Evolutionary conservation across 768 basidiomycete genomes (phyloP), one percentile per base, ranked within the genome.

Genomic region (Boletus subparvulus): DNA sequence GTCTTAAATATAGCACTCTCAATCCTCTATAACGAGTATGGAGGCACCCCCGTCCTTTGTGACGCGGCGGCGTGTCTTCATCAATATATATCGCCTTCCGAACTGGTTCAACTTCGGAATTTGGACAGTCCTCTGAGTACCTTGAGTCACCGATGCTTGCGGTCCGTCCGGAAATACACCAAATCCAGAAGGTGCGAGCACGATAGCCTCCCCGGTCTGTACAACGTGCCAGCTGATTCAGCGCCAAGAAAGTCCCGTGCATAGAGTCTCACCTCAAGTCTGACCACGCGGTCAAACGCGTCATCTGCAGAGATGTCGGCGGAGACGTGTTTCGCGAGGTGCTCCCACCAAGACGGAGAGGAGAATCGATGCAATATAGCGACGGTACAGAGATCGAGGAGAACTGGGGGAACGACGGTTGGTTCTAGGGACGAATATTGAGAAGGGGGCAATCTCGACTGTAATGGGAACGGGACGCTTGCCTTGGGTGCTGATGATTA

Each of bases 401-500:
- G 69, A 0, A 84, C 82, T 0, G 86, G 78, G 4, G 88, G 87
- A 1, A 90, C 80, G 6, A 88, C 83, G 0, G 87, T 90, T 0
- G 89, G 89, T 57, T 90, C 86, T 90, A 61, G 47, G 32, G 11
- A 65, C 3, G 52, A 21, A 17, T 7, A 17, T 51, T 7, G 37
- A 37, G 13, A 24, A 17, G 13, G 4, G 17, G 5, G 24, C 4
- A n/a, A 35, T 12, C 16, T 10, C 17, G 21, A n/a, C 17, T 12
- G 19, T 19, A 17, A 33, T 16, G 44, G 7, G 32, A 35, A 46
- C 13, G 7, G 2, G 28, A 54, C 16, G 46, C 69, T 61, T 58
- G 80, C 85, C 88, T 78, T 90, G 89, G 0, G 88, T 90, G 62
- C 84, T 86, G 54, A 90, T 85, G 19, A 90, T 76, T 16, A 90